Base-by-base conservation (phyloP, 495 filamentous ascomycete species). In the Aspergillus olivimuriae region DNA sequence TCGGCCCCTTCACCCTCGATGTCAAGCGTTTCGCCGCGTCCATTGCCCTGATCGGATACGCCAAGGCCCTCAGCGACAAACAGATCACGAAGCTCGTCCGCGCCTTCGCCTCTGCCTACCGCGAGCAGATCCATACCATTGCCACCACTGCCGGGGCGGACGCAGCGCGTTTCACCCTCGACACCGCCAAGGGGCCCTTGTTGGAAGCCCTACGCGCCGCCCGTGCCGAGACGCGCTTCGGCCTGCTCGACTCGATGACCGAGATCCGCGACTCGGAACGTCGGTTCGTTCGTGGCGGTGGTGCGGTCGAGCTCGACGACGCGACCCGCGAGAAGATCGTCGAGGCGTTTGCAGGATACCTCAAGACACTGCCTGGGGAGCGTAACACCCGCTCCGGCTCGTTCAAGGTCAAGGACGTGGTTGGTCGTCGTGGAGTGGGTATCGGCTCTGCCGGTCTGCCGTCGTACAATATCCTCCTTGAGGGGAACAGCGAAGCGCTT, bases 391-490 rank as follows among this genome's bases (percentile, higher is more conserved):
- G 34, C 8, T 2, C 38, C 17, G 11, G 30, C 42, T 14, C 33
- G 15, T 34, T 19, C 35, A 38, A 43, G n/a, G 37, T 51, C 36
- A 46, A 46, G 15, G 48, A 51, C 16, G 43, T 51, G 6, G 48
- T 51, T 7, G 48, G 48, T 1, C 48, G 48, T 39, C 48, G 48
- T n/a, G 48, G 48, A 15, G 48, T 51, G 1, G 48, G 48, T 1
- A 51, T 51, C 43, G 48, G 48, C 11, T 46, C 43, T 2, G 48
- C 48, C 6, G 48, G 48, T n/a, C 48, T 51, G 32, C 48, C 48
- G 2, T 43, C 43, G 4, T 51, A 39, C 38, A 51, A 51, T 26
- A 37, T 51, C 38, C 43, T 46, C 2, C 43, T 51, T 4, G 48
- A 51, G 28, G 48, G 48, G 9, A 46, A 46, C 11, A 51, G 43